A percentile compares a stretch with the other conserved stretches of the same genome.
Conservation (phyloP, 805 yeast genomes). For the Candida nanaspora region DNA sequence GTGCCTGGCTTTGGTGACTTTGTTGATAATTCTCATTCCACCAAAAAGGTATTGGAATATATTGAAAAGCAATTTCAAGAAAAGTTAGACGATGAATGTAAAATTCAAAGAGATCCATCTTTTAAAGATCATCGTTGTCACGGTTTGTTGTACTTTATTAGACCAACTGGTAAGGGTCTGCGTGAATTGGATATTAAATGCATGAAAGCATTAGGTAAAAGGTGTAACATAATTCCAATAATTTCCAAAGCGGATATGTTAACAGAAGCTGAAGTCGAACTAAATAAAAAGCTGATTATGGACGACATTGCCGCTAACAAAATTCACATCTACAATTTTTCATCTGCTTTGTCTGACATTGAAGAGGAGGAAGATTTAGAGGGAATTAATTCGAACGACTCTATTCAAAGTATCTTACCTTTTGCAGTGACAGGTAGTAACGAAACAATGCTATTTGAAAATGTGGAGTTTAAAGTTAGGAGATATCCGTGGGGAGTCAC, state of each 20-base stretch:
- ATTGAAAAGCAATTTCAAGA: slow-evolving; percentile 71
- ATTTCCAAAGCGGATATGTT: slow-evolving; percentile 74
- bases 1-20: slow-evolving; percentile 70
- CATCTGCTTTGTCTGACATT: slow-evolving; percentile 22
- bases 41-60: slow-evolving; percentile 54
- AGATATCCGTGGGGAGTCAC: slow-evolving; percentile 82
- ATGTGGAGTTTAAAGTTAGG: slow-evolving; percentile 68
- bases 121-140: slow-evolving; percentile 69
- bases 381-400: background rate
- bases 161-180: slow-evolving; percentile 61
- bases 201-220: slow-evolving; percentile 56
- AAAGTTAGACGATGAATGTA: slow-evolving; percentile 71
- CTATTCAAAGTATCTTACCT: slow-evolving; percentile 43
- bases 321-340: slow-evolving; percentile 23
- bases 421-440: slow-evolving; percentile 91
- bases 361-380: slow-evolving; percentile 17
- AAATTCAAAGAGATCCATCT: slow-evolving; percentile 32
- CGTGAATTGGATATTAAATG: slow-evolving; percentile 63
- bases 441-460: slow-evolving; percentile 59
- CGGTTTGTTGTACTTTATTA: slow-evolving; percentile 75
- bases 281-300: slow-evolving; percentile 39
- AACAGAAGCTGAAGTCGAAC: slow-evolving; percentile 41
- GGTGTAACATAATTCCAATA: slow-evolving; percentile 79
- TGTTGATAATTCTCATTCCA: slow-evolving; percentile 54
- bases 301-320: slow-evolving; percentile 28